Evolutionary conservation across 2,329 filamentous ascomycete genomes (phyloP).

Genomic region (Cercospora beticola): DNA sequence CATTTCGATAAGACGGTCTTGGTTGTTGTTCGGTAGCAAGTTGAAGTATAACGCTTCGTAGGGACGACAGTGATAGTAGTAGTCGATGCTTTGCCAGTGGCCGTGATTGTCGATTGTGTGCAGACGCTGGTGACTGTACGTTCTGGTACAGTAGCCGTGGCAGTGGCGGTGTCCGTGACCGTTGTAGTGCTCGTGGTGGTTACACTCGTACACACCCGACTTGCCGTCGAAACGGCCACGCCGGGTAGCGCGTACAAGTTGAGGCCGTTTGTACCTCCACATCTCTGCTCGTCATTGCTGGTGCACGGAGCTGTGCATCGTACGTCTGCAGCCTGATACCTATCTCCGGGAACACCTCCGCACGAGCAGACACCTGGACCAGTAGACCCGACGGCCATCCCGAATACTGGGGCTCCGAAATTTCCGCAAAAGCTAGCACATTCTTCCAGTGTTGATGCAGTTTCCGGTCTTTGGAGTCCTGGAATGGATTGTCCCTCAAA

Average conservation of each 20-base stretch:
- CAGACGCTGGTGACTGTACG: not conserved
- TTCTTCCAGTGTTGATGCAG: not conserved
- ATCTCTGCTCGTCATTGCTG: not conserved
- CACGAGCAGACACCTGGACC: too few relatives aligned
- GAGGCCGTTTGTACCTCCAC: not conserved
- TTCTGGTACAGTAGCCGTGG: not conserved
- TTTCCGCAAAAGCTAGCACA: not conserved
- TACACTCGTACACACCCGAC: not conserved
- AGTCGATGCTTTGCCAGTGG: not conserved
- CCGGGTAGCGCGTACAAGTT: not conserved
- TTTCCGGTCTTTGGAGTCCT: accelerated
- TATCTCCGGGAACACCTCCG: not conserved
- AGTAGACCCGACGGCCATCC: not conserved
- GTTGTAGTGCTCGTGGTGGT: not conserved
- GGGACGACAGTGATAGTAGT: not conserved
- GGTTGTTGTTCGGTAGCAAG: not conserved
- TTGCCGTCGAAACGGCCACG: not conserved
- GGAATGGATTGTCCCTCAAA: not conserved
- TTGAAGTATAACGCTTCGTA: not conserved
- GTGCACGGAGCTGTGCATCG: not conserved
- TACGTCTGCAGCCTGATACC: not conserved
- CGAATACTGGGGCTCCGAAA: not conserved
- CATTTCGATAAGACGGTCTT: not conserved
- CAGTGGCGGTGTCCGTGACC: not conserved
- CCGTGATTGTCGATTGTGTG: not conserved